Base-by-base conservation (phyloP, 176 grass and related monocot genomes). In the Rhynchospora pubera region DNA sequence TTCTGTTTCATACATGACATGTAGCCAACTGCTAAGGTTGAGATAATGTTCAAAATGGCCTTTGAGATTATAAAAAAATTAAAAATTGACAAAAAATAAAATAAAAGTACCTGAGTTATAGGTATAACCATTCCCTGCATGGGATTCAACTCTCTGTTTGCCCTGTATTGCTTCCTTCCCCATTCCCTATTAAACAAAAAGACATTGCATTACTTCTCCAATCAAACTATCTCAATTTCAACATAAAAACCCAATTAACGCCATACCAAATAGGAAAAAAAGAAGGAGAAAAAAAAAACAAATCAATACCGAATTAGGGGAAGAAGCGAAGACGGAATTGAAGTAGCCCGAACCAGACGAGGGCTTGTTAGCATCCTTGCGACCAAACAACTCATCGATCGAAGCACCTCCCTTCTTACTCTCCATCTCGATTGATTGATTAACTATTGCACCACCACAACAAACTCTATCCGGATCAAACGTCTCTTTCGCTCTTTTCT, bases 111-210 rank as follows among this genome's bases (percentile, higher is more conserved):
- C 85, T 51, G 78, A 70, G n/a, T 9, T 62, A 52, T 62, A 72
- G 22, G 61, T 79, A 23, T 83, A 74, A 59, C 48, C 57, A 78
- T 79, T 73, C 26, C 83, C 87, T 57, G 44, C 79, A 52, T 59
- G 83, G 57, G 23, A 39, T n/a, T 85, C 83, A 57, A 28, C 32
- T 67, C 70, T 89, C 60, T 83, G 79, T 65, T 83, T 85, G 50
- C 66, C 57, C 26, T 62, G 78, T 23, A 78, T 71, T 3, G 21
- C 15, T 19, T 86, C 85, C 79, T 86, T 86, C 44, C 78, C 65
- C 63, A 77, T 75, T 6, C 24, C 79, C 78, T 82, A 73, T 73
- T 51, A 79, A 50, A 65, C 21, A 62, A 42, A 77, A 79, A 57
- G 21, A 52, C 60, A 30, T 76, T 63, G 32, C 43, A 53, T 44